These are phyloP conservation scores for Myriosclerotinia scirpicola DNA, from an alignment of 2,329 filamentous ascomycete species.

Conservation along the genomic window DNA sequence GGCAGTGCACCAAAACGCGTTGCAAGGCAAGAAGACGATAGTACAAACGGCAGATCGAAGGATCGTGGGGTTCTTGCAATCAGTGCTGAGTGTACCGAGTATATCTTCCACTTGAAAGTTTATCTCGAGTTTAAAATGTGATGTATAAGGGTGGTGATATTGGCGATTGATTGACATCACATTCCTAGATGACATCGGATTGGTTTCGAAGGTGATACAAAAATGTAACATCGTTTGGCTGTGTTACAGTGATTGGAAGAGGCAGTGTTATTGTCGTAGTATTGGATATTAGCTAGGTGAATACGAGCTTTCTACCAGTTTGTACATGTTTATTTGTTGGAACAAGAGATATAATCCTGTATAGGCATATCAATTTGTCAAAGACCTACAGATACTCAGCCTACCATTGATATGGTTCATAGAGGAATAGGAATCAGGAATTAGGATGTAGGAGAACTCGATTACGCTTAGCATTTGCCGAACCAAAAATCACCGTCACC, in stretches of 20 bases:
- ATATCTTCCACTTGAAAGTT: too few relatives aligned
- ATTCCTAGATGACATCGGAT: not conserved
- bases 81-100: too few relatives aligned
- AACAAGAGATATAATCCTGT: too few relatives aligned
- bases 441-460: not conserved
- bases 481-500: too few relatives aligned
- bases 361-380: too few relatives aligned
- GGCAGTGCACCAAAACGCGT: not conserved
- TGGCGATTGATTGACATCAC: not conserved
- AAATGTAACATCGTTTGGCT: not conserved
- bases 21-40: not conserved
- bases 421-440: too few relatives aligned
- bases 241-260: not conserved
- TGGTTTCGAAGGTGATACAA: slow-evolving; percentile 2
- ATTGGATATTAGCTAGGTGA: not conserved
- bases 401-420: not conserved
- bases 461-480: too few relatives aligned
- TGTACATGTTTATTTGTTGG: not conserved
- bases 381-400: too few relatives aligned
- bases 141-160: not conserved
- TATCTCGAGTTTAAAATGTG: not conserved
- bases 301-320: slow-evolving; percentile 7
- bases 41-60: not conserved
- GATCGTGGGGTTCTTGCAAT: too few relatives aligned
- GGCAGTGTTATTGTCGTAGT: not conserved